These are phyloP conservation scores for Myriosclerotinia scirpicola DNA, from an alignment of 2,329 filamentous ascomycete species.

Conservation along the genomic window DNA sequence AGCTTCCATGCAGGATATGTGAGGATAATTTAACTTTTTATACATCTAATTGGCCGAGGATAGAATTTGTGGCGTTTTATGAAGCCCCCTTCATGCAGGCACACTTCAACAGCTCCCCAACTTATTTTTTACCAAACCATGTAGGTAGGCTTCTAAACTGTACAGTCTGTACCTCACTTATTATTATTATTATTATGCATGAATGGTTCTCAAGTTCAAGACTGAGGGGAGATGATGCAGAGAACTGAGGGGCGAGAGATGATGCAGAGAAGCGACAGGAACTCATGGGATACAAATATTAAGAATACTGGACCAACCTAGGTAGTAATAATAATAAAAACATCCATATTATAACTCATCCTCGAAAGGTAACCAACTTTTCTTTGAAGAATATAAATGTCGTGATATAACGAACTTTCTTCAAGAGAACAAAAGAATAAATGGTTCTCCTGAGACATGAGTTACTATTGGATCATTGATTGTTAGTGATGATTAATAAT, in stretches of 20 bases:
- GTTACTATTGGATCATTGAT: not conserved
- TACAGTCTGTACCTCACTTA: too few relatives aligned
- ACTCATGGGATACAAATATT: not conserved
- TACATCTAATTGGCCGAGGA: not conserved
- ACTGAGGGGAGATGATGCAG: constrained; percentile 8
- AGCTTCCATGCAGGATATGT: not conserved
- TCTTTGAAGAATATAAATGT: too few relatives aligned
- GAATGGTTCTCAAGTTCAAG: constrained; percentile 11
- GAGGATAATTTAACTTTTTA: not conserved
- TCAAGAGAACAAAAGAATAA: not conserved
- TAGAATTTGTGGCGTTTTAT: not conserved
- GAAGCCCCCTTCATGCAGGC: not conserved
- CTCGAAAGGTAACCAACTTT: too few relatives aligned
- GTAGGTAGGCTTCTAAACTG: not conserved
- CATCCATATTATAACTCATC: too few relatives aligned
- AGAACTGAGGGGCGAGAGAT: not conserved
- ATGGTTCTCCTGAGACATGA: not conserved
- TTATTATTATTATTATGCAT: not conserved
- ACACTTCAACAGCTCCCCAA: too few relatives aligned
- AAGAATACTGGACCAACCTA: not conserved
- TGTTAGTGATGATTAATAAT: too few relatives aligned
- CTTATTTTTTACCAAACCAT: too few relatives aligned
- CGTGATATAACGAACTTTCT: not conserved
- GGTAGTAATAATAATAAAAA: too few relatives aligned
- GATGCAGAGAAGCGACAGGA: not conserved